Conservation (phyloP, 23 red algal genomes). For the Gracilaria domingensis region DNA sequence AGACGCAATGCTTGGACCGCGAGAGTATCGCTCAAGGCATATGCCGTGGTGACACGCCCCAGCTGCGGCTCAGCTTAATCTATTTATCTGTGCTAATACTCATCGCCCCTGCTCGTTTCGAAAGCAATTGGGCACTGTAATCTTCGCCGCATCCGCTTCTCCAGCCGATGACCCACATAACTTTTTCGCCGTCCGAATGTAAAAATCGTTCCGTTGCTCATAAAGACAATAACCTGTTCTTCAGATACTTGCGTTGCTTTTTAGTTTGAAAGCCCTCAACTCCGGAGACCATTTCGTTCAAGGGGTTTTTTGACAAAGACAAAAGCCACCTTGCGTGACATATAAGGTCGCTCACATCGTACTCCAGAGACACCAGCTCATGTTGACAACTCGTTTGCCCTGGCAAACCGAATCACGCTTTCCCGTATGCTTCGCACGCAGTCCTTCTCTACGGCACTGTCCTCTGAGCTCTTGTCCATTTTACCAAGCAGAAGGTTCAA, state of each 20-base stretch:
- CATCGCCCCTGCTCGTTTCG: neutral
- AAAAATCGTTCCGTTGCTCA: neutral
- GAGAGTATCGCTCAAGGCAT: slow-evolving; percentile 2
- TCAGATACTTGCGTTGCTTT: too few relatives aligned
- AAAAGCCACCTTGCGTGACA: too few relatives aligned
- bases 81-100: neutral
- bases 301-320: too few relatives aligned
- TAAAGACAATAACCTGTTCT: neutral
- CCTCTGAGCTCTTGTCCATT: slow-evolving; percentile 24
- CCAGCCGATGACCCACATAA: neutral
- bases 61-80: neutral
- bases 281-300: too few relatives aligned
- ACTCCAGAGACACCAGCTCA: neutral
- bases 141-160: neutral
- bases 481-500: slow-evolving; percentile 28
- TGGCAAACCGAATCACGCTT: slow-evolving; percentile 48
- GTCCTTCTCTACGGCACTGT: slow-evolving; percentile 26
- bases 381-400: slow-evolving; percentile 32
- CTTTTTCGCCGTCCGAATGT: neutral
- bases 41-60: neutral
- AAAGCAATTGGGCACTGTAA: neutral
- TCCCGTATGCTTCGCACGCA: slow-evolving; percentile 38
- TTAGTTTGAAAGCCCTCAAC: too few relatives aligned
- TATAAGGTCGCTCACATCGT: neutral
- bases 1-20: slow-evolving; percentile 44